Percentiles rank a stretch among this genome's conserved stretches.
phyloP scores from a whole-genome alignment of 208 protist genomes.

The Herpetomonas tarakana region DNA sequence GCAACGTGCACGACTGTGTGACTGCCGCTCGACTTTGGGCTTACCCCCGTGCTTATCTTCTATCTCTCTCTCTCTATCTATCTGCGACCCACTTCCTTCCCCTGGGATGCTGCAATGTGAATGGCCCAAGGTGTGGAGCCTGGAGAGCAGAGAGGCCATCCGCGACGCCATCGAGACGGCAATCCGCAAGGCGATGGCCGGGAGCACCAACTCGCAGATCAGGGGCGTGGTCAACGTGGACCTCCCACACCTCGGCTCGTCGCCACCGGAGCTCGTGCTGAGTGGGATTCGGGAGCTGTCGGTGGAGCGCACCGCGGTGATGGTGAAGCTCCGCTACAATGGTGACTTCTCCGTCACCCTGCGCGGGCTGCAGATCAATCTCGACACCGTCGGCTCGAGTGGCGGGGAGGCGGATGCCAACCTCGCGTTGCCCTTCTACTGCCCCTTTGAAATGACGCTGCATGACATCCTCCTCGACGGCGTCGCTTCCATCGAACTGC shows the following conservation, averaged over 20 bases:
- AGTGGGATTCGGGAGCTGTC: slow-evolving; percentile 72
- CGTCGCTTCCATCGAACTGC: slow-evolving; percentile 73
- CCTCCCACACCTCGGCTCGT: slow-evolving; percentile 59
- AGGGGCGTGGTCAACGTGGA: slow-evolving; percentile 74
- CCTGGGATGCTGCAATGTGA: slow-evolving; percentile 76
- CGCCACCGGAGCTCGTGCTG: slow-evolving; percentile 71
- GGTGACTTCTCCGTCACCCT: slow-evolving; percentile 76
- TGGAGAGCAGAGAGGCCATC: slow-evolving; percentile 62
- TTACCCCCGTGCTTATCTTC: no score
- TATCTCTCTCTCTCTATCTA: no score
- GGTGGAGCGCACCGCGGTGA: slow-evolving; percentile 77
- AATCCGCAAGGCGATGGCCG: slow-evolving; percentile 70
- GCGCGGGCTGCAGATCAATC: slow-evolving; percentile 79
- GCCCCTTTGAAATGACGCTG: slow-evolving; percentile 84
- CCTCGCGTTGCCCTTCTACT: slow-evolving; percentile 81
- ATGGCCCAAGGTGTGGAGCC: slow-evolving; percentile 73
- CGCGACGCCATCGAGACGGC: slow-evolving; percentile 59
- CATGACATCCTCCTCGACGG: slow-evolving; percentile 75
- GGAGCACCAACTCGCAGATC: slow-evolving; percentile 62
- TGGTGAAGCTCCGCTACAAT: slow-evolving; percentile 78
- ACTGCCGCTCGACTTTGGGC: no score
- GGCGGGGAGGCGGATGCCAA: slow-evolving; percentile 62
- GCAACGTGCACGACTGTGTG: no score
- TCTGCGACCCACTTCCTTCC: no score
- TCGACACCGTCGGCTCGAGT: slow-evolving; percentile 66